Evolutionary conservation across 2,329 filamentous ascomycete genomes (phyloP).

Genomic region (Penicillium sp.): DNA sequence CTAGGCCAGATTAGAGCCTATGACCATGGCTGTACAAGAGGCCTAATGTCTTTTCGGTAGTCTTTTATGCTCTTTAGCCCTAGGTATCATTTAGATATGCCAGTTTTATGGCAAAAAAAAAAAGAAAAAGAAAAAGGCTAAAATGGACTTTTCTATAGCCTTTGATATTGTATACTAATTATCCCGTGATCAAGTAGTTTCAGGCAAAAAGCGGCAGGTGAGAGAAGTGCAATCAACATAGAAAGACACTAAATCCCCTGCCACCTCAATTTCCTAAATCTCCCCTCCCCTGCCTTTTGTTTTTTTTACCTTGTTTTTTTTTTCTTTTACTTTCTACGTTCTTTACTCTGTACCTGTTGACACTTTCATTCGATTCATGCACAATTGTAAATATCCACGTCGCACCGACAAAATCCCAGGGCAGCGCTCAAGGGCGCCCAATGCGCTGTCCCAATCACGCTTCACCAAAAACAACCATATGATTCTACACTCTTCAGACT

Average conservation of each 20-base stretch:
- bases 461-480: constrained; percentile 6
- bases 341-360: background rate
- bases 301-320: constrained; percentile 3
- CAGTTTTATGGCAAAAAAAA: too few species aligned
- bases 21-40: too few species aligned
- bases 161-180: too few species aligned
- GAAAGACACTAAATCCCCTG: constrained; percentile 23
- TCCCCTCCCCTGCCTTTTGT: constrained; percentile 13
- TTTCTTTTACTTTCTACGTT: background rate
- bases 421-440: constrained; percentile 18
- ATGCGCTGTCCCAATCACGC: constrained; percentile 24
- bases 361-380: background rate
- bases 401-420: background rate
- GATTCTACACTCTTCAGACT: background rate
- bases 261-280: constrained; percentile 27
- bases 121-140: too few species aligned
- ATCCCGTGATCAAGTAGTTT: too few species aligned
- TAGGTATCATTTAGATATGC: too few species aligned
- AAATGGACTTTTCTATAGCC: too few species aligned
- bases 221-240: too few species aligned
- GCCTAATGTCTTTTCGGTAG: too few species aligned
- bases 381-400: constrained; percentile 7
- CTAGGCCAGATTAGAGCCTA: too few species aligned
- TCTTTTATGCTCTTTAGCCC: too few species aligned
- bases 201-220: too few species aligned